Percentiles rank a stretch among this genome's conserved stretches.
Conservation (phyloP, 345 rosid species). For the Cardamine occulta region DNA sequence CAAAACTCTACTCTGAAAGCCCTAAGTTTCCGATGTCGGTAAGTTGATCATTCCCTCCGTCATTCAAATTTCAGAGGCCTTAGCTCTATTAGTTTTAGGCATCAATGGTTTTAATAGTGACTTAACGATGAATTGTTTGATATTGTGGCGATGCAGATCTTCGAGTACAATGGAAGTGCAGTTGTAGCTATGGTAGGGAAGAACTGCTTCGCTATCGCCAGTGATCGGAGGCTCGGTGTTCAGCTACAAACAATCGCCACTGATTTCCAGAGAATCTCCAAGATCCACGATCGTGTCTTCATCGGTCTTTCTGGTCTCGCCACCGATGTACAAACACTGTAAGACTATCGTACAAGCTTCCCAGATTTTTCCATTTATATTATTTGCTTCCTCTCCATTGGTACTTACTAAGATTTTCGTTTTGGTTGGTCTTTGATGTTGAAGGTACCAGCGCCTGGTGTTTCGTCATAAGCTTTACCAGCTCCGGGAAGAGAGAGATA, state of each 20-base stretch:
- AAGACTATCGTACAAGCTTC: conserved; percentile 18
- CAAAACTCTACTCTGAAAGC: conserved; percentile 8
- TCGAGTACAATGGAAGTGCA: conserved; percentile 98
- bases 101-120: conserved; percentile 3
- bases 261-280: conserved; percentile 82
- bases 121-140: neutral
- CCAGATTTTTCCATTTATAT: neutral
- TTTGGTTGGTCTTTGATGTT: conserved; percentile 33
- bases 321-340: conserved; percentile 94
- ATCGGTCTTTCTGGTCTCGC: conserved; percentile 95
- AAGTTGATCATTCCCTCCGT: conserved; percentile 26
- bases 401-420: neutral
- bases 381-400: neutral
- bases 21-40: conserved; percentile 58
- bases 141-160: conserved; percentile 59
- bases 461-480: conserved; percentile 89
- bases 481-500: conserved; percentile 95
- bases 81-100: neutral
- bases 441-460: conserved; percentile 88
- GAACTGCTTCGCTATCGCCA: conserved; percentile 98
- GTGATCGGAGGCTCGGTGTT: conserved; percentile 90
- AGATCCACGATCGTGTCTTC: conserved; percentile 84
- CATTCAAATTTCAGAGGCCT: neutral
- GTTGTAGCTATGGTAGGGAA: conserved; percentile 99
- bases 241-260: conserved; percentile 98